These are phyloP conservation scores for Lablab purpureus DNA, from an alignment of 306 rosid genomes.

Conservation along the genomic window DNA sequence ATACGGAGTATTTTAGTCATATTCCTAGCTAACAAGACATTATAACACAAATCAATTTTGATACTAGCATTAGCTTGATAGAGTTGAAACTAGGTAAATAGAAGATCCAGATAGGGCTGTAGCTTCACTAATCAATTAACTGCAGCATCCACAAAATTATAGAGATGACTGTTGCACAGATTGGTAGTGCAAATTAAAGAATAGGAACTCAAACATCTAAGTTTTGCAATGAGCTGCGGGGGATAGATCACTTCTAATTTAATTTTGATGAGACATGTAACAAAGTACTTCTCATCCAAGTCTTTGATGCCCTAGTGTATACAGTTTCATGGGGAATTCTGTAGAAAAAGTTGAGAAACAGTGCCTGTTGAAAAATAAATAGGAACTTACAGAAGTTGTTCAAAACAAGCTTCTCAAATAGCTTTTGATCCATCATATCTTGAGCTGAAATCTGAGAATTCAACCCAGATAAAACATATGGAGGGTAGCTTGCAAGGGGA, in stretches of 20 bases:
- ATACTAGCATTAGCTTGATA: no score
- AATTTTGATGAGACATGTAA: slow-evolving; percentile 8
- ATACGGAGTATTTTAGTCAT: neutral
- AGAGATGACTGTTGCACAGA: neutral
- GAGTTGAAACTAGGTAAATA: no score
- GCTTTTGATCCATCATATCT: slow-evolving; percentile 75
- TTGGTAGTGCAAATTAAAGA: neutral
- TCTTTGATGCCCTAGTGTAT: neutral
- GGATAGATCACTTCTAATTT: neutral
- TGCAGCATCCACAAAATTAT: neutral
- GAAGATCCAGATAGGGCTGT: no score
- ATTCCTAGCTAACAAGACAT: neutral
- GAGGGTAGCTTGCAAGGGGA: slow-evolving; percentile 68
- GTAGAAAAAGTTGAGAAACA: neutral
- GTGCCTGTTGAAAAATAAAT: neutral
- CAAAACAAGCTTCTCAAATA: slow-evolving; percentile 74
- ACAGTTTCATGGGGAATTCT: neutral
- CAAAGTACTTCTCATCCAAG: neutral
- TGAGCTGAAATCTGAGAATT: slow-evolving; percentile 75
- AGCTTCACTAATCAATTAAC: neutral
- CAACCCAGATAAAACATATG: slow-evolving; percentile 70
- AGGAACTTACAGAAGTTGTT: slow-evolving; percentile 76
- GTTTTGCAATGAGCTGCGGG: slow-evolving; percentile 6
- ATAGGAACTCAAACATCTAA: neutral
- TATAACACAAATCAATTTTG: no score